phyloP scores from a whole-genome alignment of 2,329 filamentous ascomycete species.

The Colletotrichum kahawae region DNA sequence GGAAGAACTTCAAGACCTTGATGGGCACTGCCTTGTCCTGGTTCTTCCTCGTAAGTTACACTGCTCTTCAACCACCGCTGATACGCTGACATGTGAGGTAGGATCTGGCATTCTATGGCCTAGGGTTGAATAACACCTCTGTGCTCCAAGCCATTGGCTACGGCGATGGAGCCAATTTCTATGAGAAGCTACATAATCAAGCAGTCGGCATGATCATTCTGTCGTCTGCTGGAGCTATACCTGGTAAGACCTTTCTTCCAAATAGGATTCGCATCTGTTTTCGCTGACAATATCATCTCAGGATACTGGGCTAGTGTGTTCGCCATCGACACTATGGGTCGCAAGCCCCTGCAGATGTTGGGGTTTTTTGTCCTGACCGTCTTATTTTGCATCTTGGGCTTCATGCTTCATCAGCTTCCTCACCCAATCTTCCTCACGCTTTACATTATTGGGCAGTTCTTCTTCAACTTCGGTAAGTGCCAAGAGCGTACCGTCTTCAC shows the following conservation, averaged over 20 bases:
- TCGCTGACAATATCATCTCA: slow-evolving; percentile 30
- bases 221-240: slow-evolving; percentile 77
- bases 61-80: background rate
- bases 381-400: slow-evolving; percentile 67
- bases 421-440: slow-evolving; percentile 59
- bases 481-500: background rate
- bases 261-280: background rate
- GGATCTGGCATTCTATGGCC: slow-evolving; percentile 72
- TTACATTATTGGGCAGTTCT: slow-evolving; percentile 69
- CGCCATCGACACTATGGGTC: slow-evolving; percentile 75
- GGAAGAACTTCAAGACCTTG: slow-evolving; percentile 73
- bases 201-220: slow-evolving; percentile 80
- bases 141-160: slow-evolving; percentile 78
- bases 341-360: slow-evolving; percentile 75
- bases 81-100: slow-evolving; percentile 31
- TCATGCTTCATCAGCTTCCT: slow-evolving; percentile 56
- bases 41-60: slow-evolving; percentile 70
- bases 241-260: background rate
- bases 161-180: slow-evolving; percentile 65
- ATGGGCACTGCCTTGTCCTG: slow-evolving; percentile 80
- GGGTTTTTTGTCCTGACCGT: slow-evolving; percentile 67
- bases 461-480: slow-evolving; percentile 61
- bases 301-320: slow-evolving; percentile 82
- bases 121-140: slow-evolving; percentile 77
- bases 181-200: slow-evolving; percentile 72